Evolutionary conservation across 108 stramenopile species (phyloP), one percentile per base, ranked within the genome.

Genomic region (Nannochloropsis salina): DNA sequence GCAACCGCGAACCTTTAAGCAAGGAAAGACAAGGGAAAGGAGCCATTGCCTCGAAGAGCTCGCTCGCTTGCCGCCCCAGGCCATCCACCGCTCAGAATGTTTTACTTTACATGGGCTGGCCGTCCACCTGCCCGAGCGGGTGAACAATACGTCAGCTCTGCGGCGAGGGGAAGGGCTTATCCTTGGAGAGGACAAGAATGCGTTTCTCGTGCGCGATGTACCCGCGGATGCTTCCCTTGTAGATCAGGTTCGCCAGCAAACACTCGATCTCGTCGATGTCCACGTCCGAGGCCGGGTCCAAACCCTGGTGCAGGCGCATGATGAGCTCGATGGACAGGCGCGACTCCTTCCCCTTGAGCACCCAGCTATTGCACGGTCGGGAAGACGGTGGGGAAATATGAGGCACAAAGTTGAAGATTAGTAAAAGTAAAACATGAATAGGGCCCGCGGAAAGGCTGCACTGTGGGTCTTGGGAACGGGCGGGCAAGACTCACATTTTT

Each of bases 181-280:
- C 61, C 6, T 74, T 74, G 20, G 61, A 74, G 20, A 74, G 61
- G 20, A 74, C 61, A 15, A 74, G n/a, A 74, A 74, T 74, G 61
- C 61, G 61, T n/a, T 74, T 74, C n/a, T 74, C 90, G 87, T 98
- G 97, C 12, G 94, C 94, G 41, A 98, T 91, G 89, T 98, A 98
- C 20, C 96, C 97, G 43, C 94, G 92, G 45, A 98, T 90, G 80
- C 90, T 92, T n/a, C 95, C 93, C 47, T 93, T 90, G 85, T 89
- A 96, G 82, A 98, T 98, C 44, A 98, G 88, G 88, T 98, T 98
- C 41, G 96, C 94, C 86, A 98, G 86, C 61, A 98, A 93, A 84
- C 97, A 98, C 86, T 98, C 96, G 12, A 97, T 92, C 92, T 97
- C 95, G 86, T 97, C 97, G 83, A 81, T 81, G 40, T 81, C 81